These are phyloP conservation scores for Letharia columbiana DNA, from an alignment of 495 filamentous ascomycete genomes.

Conservation along the genomic window DNA sequence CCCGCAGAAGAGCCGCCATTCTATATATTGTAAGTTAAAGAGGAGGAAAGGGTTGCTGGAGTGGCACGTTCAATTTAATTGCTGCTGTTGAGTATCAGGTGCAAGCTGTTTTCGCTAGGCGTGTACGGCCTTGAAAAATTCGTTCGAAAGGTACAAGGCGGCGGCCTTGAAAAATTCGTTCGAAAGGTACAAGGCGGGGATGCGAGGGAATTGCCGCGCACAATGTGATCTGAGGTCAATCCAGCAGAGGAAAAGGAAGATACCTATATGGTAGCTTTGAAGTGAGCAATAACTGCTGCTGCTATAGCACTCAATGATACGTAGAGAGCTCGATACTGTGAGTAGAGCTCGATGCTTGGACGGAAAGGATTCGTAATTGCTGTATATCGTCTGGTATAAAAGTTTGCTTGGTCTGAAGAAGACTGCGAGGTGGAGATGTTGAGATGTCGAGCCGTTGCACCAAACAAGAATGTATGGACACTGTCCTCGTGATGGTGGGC, in stretches of 20 bases:
- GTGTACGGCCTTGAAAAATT: neutral
- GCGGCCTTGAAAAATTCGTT: too few relatives aligned
- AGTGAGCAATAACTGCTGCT: neutral
- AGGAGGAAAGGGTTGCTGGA: neutral
- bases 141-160: too few relatives aligned
- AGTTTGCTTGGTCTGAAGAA: neutral
- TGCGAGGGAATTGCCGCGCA: neutral
- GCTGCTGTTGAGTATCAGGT: neutral
- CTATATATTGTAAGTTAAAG: neutral
- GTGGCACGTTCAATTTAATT: neutral
- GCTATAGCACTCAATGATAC: neutral
- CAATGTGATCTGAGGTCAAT: neutral
- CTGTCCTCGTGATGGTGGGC: too few relatives aligned
- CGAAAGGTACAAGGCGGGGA: neutral
- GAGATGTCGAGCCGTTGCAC: too few relatives aligned
- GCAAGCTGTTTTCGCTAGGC: neutral
- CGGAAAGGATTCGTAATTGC: neutral
- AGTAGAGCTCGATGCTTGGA: slow-evolving; percentile 3
- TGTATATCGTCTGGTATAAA: neutral
- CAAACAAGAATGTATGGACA: too few relatives aligned
- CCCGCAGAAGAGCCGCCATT: slow-evolving; percentile 1
- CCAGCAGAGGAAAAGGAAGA: neutral
- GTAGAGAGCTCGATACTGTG: slow-evolving; percentile 1
- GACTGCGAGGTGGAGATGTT: too few relatives aligned
- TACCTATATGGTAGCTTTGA: too few relatives aligned